Evolutionary conservation across 805 yeast species (phyloP), one percentile per base, ranked within the genome.

Genomic region (Monosporozyma yasuniensis): DNA sequence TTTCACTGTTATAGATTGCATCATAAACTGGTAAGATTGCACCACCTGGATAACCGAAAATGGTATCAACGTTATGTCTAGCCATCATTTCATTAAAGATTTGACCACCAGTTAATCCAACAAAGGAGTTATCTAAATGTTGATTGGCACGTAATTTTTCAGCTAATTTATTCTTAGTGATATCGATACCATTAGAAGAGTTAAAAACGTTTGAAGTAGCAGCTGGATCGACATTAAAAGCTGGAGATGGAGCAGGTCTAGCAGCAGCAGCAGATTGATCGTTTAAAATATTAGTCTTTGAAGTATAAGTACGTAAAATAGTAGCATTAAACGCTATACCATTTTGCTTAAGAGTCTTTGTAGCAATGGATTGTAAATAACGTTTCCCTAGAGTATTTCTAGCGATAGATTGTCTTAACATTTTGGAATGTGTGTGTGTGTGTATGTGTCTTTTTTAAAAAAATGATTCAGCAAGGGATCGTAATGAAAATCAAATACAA

Each of bases 1-100:
- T 80, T 50, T 83, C 81, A 19, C 96, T 86, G 73, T 91, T 85
- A 75, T 84, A 87, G 59, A 93, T 93, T 57, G 98, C 99, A 67
- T 93, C 99, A 65, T 84, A 93, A 25, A 93, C 99, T 12, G 99
- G 98, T 61, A 93, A 77, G 64, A 93, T 93, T 57, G 99, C 99
- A 67, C 99, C 99, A 64, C 99, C 99, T 50, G 99, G 95, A 73
- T 93, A 93, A 42, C 99, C 99, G 67, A 93, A 93, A 46, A 93
- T 80, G 52, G 96, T 88, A 69, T 93, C 97, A 50, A 93, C 99
- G 48, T 87, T 79, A 68, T 93, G 96, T 67, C 97, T 81, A 54
- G 81, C 75, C 98, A 93, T 93, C 99, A 93, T 93, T 70, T 91
- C 98, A 69, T 91, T 96, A 74, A 93, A 93, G 56, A 93, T 90